A percentile compares a stretch with the other conserved stretches of the same genome.
Conservation (phyloP, 139 green algal species). For the Chlorella sp. region DNA sequence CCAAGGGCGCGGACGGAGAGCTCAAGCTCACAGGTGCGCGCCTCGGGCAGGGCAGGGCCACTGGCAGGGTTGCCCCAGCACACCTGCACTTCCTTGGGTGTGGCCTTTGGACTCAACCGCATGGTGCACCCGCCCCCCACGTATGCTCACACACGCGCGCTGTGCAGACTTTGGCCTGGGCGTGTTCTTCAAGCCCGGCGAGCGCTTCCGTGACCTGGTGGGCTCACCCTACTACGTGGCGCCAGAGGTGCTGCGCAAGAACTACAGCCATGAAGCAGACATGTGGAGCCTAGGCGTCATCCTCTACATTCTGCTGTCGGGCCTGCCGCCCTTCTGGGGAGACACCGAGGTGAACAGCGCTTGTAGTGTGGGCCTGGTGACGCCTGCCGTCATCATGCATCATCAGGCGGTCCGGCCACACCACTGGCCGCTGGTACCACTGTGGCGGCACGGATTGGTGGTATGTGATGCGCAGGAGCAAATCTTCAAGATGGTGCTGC, state of each 20-base stretch:
- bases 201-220: slow-evolving; percentile 82
- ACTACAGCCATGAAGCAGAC: slow-evolving; percentile 64
- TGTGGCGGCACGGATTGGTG: no score
- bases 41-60: slow-evolving; percentile 38
- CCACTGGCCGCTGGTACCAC: no score
- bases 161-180: slow-evolving; percentile 40
- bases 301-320: slow-evolving; percentile 87
- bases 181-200: slow-evolving; percentile 82
- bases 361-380: no score
- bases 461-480: no score
- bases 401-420: no score
- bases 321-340: slow-evolving; percentile 83
- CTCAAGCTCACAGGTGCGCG: slow-evolving; percentile 95
- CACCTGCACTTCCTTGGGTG: no score
- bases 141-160: background rate
- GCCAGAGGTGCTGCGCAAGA: slow-evolving; percentile 67
- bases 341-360: slow-evolving; percentile 69
- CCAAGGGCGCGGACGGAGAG: slow-evolving; percentile 31
- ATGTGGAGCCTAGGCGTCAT: slow-evolving; percentile 89
- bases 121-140: background rate
- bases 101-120: background rate
- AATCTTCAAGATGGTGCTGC: slow-evolving; percentile 65
- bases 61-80: no score
- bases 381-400: no score
- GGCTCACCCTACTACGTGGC: slow-evolving; percentile 89